Conservation (phyloP, 2,329 filamentous ascomycete genomes). For the Xylaria digitata region DNA sequence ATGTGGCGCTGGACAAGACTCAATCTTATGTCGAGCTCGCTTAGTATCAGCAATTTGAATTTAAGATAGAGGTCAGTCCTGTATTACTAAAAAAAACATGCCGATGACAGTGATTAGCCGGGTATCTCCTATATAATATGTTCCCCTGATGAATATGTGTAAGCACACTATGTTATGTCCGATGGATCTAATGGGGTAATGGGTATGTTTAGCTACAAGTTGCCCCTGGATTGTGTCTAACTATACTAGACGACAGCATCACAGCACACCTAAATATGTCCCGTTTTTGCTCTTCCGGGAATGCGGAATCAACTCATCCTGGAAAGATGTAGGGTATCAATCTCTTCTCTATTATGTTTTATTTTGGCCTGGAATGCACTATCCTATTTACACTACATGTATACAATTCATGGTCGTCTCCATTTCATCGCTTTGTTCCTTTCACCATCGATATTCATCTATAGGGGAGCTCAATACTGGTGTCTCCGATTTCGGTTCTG, state of each 20-base stretch:
- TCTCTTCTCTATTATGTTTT: conserved; percentile 13
- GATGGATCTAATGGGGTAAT: too few species aligned
- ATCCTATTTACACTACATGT: conserved; percentile 13
- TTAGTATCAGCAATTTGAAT: neutral
- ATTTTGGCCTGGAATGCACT: conserved; percentile 1
- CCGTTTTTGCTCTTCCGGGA: neutral
- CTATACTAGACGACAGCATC: too few species aligned
- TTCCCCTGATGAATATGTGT: too few species aligned
- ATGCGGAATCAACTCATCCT: neutral
- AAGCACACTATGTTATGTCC: too few species aligned
- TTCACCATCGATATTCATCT: neutral
- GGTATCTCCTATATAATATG: neutral
- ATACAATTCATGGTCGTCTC: conserved; percentile 10
- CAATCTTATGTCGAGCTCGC: neutral
- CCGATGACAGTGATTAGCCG: neutral
- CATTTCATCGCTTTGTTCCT: neutral
- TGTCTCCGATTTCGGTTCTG: conserved; percentile 79
- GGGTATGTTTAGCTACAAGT: too few species aligned
- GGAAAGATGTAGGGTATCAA: conserved; percentile 21
- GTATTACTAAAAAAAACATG: neutral
- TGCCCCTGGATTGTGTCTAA: too few species aligned
- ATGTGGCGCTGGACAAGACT: conserved; percentile 2
- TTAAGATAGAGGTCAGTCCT: neutral
- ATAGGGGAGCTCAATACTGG: conserved; percentile 68
- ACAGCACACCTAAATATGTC: neutral